These are phyloP conservation scores for Populus nigra DNA, from an alignment of 345 rosid genomes.

Conservation along the genomic window DNA sequence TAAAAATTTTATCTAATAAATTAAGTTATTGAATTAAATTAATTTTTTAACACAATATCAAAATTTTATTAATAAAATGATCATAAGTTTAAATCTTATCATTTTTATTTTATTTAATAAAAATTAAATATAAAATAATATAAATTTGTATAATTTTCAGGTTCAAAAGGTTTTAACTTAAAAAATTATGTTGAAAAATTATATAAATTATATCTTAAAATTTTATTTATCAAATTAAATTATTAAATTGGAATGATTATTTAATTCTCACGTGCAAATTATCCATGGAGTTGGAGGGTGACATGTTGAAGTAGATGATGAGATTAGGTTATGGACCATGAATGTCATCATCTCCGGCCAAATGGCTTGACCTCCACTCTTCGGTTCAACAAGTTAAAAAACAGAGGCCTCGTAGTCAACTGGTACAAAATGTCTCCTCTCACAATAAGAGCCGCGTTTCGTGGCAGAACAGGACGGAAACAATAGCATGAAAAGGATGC, in stretches of 20 bases:
- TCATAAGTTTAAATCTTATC: accelerated
- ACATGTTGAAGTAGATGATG: background rate
- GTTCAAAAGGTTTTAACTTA: accelerated
- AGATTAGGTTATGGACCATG: background rate
- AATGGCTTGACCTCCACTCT: background rate
- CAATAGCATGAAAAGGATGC: too few species aligned
- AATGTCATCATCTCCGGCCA: background rate
- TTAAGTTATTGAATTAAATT: too few species aligned
- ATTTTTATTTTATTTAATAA: too few species aligned
- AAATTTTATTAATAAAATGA: too few species aligned
- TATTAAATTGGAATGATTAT: too few species aligned
- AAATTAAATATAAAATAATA: accelerated
- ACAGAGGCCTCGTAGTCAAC: background rate
- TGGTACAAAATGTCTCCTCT: background rate
- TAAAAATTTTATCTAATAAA: accelerated
- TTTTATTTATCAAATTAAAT: too few species aligned
- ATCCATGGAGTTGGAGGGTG: background rate
- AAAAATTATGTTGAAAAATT: accelerated
- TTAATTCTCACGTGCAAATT: background rate
- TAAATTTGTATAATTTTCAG: too few species aligned
- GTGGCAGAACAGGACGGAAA: too few species aligned
- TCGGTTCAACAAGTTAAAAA: too few species aligned
- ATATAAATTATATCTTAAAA: too few species aligned
- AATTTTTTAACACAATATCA: accelerated
- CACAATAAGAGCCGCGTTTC: too few species aligned